phyloP scores from a whole-genome alignment of 768 basidiomycete species.

The Pulveroboletus sp. region DNA sequence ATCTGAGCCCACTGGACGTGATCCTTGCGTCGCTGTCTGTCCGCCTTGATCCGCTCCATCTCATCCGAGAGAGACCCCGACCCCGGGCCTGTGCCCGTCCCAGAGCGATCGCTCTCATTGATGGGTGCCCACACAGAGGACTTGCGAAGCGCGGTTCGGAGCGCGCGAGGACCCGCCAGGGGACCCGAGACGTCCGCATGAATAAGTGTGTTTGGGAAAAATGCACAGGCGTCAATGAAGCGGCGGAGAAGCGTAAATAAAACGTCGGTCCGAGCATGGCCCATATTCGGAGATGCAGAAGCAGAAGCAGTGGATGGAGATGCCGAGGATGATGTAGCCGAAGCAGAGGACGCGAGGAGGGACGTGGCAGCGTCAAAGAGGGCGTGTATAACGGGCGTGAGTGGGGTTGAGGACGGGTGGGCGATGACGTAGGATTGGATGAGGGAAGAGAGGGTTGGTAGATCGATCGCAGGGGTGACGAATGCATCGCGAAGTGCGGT shows the following conservation, averaged over 20 bases:
- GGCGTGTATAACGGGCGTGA: slow-evolving; percentile 48
- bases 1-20: slow-evolving; percentile 68
- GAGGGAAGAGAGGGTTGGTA: slow-evolving; percentile 49
- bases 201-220: slow-evolving; percentile 45
- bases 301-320: slow-evolving; percentile 32
- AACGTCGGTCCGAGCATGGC: slow-evolving; percentile 9
- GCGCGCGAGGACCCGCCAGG: slow-evolving; percentile 52
- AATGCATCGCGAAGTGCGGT: slow-evolving; percentile 32
- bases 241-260: slow-evolving; percentile 37
- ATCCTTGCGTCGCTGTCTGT: slow-evolving; percentile 60
- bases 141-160: slow-evolving; percentile 59
- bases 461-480: slow-evolving; percentile 39
- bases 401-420: slow-evolving; percentile 48
- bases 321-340: slow-evolving; percentile 32
- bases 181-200: slow-evolving; percentile 59
- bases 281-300: slow-evolving; percentile 22
- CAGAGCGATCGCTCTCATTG: not conserved
- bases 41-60: slow-evolving; percentile 60
- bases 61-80: slow-evolving; percentile 49
- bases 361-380: slow-evolving; percentile 50
- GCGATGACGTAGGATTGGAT: slow-evolving; percentile 48
- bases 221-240: slow-evolving; percentile 50
- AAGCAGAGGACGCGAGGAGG: slow-evolving; percentile 19
- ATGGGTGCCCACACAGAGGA: slow-evolving; percentile 51
- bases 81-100: not conserved